These are phyloP conservation scores for Pelargonium cotyledonis DNA, from an alignment of 441 rosid species.

Conservation along the genomic window DNA sequence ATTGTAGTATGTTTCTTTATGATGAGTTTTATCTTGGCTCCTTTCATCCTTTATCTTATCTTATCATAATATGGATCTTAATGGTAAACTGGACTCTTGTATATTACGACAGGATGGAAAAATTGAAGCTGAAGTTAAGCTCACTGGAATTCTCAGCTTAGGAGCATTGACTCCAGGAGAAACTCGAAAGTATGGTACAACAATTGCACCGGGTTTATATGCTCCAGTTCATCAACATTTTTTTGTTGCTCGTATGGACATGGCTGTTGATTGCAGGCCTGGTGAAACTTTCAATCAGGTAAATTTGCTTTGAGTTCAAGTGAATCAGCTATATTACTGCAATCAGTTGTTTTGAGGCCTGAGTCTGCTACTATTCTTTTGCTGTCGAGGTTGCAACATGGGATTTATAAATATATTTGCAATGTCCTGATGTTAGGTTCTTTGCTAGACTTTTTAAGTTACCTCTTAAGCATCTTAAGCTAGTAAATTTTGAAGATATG, in stretches of 20 bases:
- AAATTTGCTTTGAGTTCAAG: slow-evolving; percentile 14
- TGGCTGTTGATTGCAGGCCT: slow-evolving; percentile 80
- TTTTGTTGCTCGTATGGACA: slow-evolving; percentile 83
- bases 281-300: slow-evolving; percentile 86
- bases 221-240: slow-evolving; percentile 91
- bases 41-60: no score
- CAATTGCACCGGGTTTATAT: slow-evolving; percentile 75
- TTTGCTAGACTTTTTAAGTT: no score
- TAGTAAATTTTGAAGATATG: neutral
- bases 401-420: no score
- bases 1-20: no score
- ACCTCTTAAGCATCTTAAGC: neutral
- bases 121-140: slow-evolving; percentile 85
- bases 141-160: slow-evolving; percentile 79
- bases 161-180: slow-evolving; percentile 86
- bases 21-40: no score
- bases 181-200: slow-evolving; percentile 73
- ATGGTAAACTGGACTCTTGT: neutral
- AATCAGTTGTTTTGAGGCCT: neutral
- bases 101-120: slow-evolving; percentile 59
- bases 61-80: no score
- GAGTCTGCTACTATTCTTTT: neutral
- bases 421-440: no score
- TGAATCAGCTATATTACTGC: neutral
- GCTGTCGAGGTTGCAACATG: neutral